Evolutionary conservation across 1,284 basidiomycete species (phyloP).

Genomic region (Leccinum fallax): DNA sequence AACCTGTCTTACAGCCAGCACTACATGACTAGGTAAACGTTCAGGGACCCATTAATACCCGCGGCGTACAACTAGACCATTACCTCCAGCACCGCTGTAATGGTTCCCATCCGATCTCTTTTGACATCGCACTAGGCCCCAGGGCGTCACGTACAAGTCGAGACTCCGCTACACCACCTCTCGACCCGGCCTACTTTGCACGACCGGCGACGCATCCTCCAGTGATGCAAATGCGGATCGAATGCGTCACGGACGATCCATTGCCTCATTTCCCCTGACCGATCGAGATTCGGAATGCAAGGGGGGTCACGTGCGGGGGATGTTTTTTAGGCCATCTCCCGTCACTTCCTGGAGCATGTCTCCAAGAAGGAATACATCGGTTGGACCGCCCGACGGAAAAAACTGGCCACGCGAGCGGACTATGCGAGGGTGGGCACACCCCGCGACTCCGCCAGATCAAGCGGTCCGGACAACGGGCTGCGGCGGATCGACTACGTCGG

Average conservation of each 20-base stretch:
- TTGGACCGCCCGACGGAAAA: conserved; percentile 40
- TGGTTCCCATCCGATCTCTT: conserved; percentile 48
- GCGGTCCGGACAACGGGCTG: conserved; percentile 39
- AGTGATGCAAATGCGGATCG: conserved; percentile 55
- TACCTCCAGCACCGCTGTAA: conserved; percentile 48
- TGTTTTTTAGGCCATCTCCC: conserved; percentile 48
- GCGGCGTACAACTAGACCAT: conserved; percentile 54
- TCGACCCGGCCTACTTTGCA: conserved; percentile 43
- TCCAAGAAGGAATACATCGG: conserved; percentile 41
- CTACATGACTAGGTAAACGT: neutral
- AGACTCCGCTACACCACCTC: conserved; percentile 20
- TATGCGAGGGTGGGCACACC: conserved; percentile 29
- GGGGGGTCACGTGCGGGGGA: conserved; percentile 52
- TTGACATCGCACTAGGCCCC: conserved; percentile 45
- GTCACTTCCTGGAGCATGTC: conserved; percentile 49
- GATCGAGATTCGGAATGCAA: conserved; percentile 47
- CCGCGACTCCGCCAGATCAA: conserved; percentile 5
- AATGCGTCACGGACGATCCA: conserved; percentile 51
- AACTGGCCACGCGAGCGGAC: conserved; percentile 35
- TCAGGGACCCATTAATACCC: neutral
- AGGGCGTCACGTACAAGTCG: neutral
- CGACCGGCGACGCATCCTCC: conserved; percentile 66
- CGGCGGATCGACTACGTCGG: conserved; percentile 56
- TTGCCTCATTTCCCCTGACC: conserved; percentile 53
- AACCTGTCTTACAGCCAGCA: neutral